Conservation (phyloP, 306 rosid species). For the Lotus japonicus region DNA sequence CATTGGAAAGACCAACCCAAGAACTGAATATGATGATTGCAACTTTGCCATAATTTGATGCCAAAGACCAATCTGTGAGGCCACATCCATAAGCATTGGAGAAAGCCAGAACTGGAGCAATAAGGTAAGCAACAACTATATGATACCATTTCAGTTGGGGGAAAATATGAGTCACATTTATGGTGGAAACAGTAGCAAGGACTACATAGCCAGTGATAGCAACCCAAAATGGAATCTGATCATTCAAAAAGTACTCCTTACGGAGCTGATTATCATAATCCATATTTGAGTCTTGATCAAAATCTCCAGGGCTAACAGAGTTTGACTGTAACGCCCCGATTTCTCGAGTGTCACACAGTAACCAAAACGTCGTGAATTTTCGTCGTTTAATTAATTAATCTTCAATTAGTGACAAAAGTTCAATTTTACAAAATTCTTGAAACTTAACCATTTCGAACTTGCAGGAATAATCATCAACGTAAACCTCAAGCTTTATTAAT, state of each 20-base stretch:
- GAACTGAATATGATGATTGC: constrained; percentile 62
- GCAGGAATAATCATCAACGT: too few species aligned
- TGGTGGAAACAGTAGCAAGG: constrained; percentile 44
- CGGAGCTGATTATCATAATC: constrained; percentile 38
- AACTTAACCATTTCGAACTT: too few species aligned
- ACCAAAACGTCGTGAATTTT: too few species aligned
- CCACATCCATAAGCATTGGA: constrained; percentile 77
- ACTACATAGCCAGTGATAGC: constrained; percentile 38
- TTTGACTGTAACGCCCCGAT: too few species aligned
- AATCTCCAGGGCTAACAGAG: background rate
- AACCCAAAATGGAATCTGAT: constrained; percentile 51
- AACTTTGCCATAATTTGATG: constrained; percentile 71
- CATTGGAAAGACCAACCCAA: constrained; percentile 52
- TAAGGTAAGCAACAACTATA: constrained; percentile 38
- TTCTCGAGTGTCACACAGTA: too few species aligned
- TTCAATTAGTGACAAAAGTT: too few species aligned
- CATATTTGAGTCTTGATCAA: background rate
- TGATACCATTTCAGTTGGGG: constrained; percentile 65
- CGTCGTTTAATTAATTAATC: too few species aligned
- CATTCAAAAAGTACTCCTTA: constrained; percentile 40
- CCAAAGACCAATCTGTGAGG: constrained; percentile 78
- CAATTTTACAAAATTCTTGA: too few species aligned
- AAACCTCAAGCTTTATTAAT: too few species aligned
- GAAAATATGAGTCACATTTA: constrained; percentile 44
- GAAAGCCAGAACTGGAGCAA: constrained; percentile 66